Base-by-base conservation (phyloP, 371 early-diverging fungal genomes). In the Actinomortierella ambigua region DNA sequence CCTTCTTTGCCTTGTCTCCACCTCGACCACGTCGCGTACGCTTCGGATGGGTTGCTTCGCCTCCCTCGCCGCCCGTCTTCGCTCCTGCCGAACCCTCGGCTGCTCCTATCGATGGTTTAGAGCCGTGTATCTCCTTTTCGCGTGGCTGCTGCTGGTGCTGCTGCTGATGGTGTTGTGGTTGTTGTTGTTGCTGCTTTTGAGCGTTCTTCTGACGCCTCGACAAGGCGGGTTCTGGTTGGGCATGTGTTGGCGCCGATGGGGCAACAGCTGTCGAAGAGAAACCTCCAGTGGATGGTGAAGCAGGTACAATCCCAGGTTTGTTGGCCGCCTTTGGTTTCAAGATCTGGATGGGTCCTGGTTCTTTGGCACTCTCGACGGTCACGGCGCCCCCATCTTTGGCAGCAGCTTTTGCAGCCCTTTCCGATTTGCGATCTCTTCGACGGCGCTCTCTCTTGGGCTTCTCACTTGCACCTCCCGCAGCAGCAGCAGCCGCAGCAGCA, bases 301-400 rank as follows among this genome's bases (percentile, higher is more conserved):
- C 24, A n/a, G 47, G 3, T 7, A 52, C 27, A 50, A 50, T 23
- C 43, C 23, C 18, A 29, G 22, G 11, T 28, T 51, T 57, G 44
- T 14, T 48, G 14, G 63, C 23, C 2, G 59, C 22, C 15, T 63
- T 59, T 14, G 75, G 55, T 29, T 73, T 73, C 54, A 71, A 54
- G 24, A 67, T 49, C 0, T 60, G 59, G 17, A 67, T 55, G 22
- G 62, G 75, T 24, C 61, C 63, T 28, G 39, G 15, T 15, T 55
- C 48, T 3, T 48, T 28, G 3, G 63, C 18, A 5, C 11, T 56
- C 20, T 20, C 48, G 11, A 48, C 11, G 1, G 20, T 24, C 15
- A 11, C 48, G 20, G 18, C 22, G 52, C 23, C n/a, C 52, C 62
- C 53, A 58, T 68, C 50, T 20, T 54, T 34, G 34, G 34, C 54